Conservation (phyloP, 2,329 filamentous ascomycete genomes). For the Tolypocladium tundrense region DNA sequence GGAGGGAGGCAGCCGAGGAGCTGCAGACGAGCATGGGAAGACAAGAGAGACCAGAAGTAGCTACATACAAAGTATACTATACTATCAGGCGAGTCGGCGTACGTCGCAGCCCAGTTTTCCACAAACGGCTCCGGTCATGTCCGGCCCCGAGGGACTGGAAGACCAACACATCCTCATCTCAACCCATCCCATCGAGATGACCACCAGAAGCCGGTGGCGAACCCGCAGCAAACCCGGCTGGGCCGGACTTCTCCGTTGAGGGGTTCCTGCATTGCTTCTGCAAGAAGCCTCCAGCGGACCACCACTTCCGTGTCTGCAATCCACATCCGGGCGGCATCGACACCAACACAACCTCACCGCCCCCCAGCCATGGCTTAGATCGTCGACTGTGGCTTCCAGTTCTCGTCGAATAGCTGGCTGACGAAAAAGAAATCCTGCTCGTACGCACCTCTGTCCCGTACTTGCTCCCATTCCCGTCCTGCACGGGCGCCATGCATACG, state of each 20-base stretch:
- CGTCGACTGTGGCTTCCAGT: slow-evolving; percentile 33
- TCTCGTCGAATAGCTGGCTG: slow-evolving; percentile 47
- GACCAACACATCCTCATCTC: no score
- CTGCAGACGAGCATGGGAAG: neutral
- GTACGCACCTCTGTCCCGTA: slow-evolving; percentile 33
- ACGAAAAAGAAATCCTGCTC: slow-evolving; percentile 50
- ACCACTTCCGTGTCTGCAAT: neutral
- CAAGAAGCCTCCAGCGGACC: neutral
- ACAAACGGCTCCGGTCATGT: neutral
- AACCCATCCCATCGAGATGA: neutral
- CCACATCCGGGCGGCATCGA: neutral
- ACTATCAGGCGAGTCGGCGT: neutral
- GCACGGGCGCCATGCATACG: slow-evolving; percentile 5
- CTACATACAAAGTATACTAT: neutral
- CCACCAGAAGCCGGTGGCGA: neutral
- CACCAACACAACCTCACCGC: slow-evolving; percentile 1
- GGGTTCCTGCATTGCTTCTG: neutral
- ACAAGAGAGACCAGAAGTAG: neutral
- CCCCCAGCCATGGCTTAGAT: slow-evolving; percentile 9
- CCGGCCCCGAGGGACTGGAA: neutral
- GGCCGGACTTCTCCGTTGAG: neutral
- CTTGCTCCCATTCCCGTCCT: slow-evolving; percentile 32
- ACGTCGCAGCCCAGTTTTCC: neutral
- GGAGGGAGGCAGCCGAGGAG: neutral
- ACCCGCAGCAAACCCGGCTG: neutral